phyloP scores from a whole-genome alignment of 441 rosid genomes.

The Gossypium davidsonii region DNA sequence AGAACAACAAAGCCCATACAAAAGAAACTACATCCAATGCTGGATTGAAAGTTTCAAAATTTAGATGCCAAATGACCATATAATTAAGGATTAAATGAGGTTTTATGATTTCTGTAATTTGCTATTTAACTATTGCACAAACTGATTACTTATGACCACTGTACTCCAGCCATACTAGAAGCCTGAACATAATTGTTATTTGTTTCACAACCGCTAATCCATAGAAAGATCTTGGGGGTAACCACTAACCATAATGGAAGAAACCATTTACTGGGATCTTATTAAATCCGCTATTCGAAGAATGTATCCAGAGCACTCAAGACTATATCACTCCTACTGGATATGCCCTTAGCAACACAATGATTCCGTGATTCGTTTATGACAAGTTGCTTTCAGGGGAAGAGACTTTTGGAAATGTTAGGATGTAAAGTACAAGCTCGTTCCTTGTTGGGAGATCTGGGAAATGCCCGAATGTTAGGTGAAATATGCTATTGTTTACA shows the following conservation, averaged over 20 bases:
- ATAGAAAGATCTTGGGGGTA: neutral
- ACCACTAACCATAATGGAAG: neutral
- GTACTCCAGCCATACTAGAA: neutral
- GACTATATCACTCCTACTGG: neutral
- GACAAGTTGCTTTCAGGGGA: neutral
- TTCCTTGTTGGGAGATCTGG: conserved; percentile 1
- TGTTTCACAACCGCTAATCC: neutral
- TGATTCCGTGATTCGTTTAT: neutral
- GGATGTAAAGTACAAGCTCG: neutral
- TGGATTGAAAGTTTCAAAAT: neutral
- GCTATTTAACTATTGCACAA: neutral
- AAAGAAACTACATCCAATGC: neutral
- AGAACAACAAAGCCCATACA: neutral
- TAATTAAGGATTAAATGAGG: neutral
- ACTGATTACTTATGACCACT: neutral
- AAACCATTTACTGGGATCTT: neutral
- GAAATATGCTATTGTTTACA: conserved; percentile 17
- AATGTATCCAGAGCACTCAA: neutral
- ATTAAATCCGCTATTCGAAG: neutral
- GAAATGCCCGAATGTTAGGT: conserved; percentile 13
- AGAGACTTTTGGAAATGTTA: neutral
- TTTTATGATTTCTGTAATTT: neutral
- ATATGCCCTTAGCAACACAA: neutral
- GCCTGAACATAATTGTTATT: neutral
- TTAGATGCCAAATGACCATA: neutral